Evolutionary conservation across 345 rosid species (phyloP).

Genomic region (Salix dunnii): DNA sequence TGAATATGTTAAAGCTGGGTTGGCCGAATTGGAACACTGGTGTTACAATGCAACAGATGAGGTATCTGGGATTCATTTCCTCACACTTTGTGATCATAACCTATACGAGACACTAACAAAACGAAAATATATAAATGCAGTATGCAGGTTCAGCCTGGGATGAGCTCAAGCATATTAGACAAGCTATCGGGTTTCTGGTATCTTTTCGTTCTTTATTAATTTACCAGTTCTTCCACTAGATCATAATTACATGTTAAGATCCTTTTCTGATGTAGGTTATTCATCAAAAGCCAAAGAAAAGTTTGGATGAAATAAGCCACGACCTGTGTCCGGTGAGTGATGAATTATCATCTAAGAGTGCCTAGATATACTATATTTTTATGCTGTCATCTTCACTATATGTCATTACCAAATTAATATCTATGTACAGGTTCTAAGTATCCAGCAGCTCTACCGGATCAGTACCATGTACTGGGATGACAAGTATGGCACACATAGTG

Average conservation of each 20-base stretch:
- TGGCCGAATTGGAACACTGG: slow-evolving; percentile 95
- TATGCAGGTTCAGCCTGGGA: slow-evolving; percentile 96
- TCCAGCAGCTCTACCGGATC: slow-evolving; percentile 84
- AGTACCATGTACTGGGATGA: slow-evolving; percentile 98
- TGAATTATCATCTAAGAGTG: not conserved
- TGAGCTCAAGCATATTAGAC: slow-evolving; percentile 89
- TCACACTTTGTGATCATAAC: slow-evolving; percentile 10
- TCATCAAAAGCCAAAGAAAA: slow-evolving; percentile 92
- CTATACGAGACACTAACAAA: not conserved
- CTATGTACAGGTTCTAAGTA: slow-evolving; percentile 63
- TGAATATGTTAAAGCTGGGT: slow-evolving; percentile 86
- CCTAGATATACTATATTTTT: not conserved
- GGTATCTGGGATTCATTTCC: slow-evolving; percentile 37
- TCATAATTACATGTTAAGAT: not conserved
- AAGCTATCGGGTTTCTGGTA: slow-evolving; percentile 95
- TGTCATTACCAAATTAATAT: not conserved
- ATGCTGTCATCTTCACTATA: not conserved
- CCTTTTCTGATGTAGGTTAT: slow-evolving; percentile 53
- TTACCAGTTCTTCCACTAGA: not conserved
- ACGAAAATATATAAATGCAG: slow-evolving; percentile 32
- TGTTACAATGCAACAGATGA: slow-evolving; percentile 91
- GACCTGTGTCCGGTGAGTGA: slow-evolving; percentile 85
- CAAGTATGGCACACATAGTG: slow-evolving; percentile 91
- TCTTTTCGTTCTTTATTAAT: slow-evolving; percentile 1
- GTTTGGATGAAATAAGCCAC: slow-evolving; percentile 83